Evolutionary conservation across 2,329 filamentous ascomycete species (phyloP), one percentile per base, ranked within the genome.

Genomic region (Pezizomycotina sp.): DNA sequence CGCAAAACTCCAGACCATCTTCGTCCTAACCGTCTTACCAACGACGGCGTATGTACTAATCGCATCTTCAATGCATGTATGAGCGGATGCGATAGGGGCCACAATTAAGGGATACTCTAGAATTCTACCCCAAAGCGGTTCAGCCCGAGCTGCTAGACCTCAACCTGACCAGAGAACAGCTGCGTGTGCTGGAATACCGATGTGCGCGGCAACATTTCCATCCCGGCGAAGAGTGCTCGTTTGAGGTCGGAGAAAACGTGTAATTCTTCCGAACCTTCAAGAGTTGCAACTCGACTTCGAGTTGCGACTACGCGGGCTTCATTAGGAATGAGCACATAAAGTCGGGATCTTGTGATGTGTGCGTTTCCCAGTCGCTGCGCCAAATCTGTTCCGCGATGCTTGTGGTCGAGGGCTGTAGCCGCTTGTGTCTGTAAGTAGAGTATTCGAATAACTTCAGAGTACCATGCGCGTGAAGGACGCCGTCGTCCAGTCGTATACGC

Each of bases 1-100:
- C n/a, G 28, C 32, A 20, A 38, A 38, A 19, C 35, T 38, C 35
- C 35, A 38, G 7, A 32, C 35, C 35, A 38, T 38, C 21, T 38
- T 38, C 5, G 35, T 38, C 8, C 28, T 38, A 20, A 38, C 8
- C 6, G 28, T 32, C 9, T 27, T 26, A 9, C 35, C 35, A 8
- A 10, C 28, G 2, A 24, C 31, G n/a, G 18, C 18, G 16, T 32
- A 38, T 5, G 12, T 27, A 13, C 22, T 27, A 14, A 38, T 9
- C 2, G 28, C 28, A 14, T 10, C 24, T 6, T 20, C 15, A 14
- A 38, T 4, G 14, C 15, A 8, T 31, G n/a, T 6, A 29, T 13
- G 4, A 38, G 15, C 5, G 35, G 28, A 2, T 21, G 6, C 35
- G 28, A 29, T 31, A 12, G 6, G 35, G 35, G 2, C 35, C 35